Conservation (phyloP, 768 basidiomycete genomes). For the Mycena sanguinolenta region DNA sequence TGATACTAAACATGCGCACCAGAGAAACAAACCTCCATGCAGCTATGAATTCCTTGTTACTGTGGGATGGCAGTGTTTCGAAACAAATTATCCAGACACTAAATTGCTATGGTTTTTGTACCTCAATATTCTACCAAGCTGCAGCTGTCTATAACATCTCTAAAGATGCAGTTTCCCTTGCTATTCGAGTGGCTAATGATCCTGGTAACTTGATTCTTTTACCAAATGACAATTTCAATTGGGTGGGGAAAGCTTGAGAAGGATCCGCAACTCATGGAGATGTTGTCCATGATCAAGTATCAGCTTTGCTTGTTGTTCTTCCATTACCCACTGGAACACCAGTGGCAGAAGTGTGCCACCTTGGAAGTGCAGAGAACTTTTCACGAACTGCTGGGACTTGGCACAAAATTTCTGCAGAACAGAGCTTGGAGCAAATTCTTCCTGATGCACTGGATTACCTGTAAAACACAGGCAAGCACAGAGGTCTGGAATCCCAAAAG, state of each 20-base stretch:
- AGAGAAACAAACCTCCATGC: neutral
- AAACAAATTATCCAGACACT: neutral
- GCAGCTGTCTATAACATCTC: neutral
- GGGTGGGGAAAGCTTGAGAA: neutral
- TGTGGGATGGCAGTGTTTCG: neutral
- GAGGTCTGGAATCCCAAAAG: too few species aligned
- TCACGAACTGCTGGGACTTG: neutral
- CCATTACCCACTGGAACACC: neutral
- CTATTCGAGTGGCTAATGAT: neutral
- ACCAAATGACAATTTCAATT: neutral
- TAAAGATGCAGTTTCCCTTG: neutral
- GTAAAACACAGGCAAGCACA: too few species aligned
- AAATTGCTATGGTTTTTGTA: neutral
- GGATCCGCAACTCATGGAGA: neutral
- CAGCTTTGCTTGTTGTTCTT: neutral
- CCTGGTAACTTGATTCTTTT: neutral
- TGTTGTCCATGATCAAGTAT: neutral
- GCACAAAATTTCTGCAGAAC: neutral
- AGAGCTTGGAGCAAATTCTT: neutral
- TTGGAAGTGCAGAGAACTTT: neutral
- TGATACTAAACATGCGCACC: neutral
- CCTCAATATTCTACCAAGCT: neutral
- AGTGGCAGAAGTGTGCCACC: neutral
- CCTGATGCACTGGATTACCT: neutral
- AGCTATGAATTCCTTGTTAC: neutral